A percentile compares a stretch with the other conserved stretches of the same genome.
Conservation (phyloP, 163 green algal species). For the Prototheca cutis region DNA sequence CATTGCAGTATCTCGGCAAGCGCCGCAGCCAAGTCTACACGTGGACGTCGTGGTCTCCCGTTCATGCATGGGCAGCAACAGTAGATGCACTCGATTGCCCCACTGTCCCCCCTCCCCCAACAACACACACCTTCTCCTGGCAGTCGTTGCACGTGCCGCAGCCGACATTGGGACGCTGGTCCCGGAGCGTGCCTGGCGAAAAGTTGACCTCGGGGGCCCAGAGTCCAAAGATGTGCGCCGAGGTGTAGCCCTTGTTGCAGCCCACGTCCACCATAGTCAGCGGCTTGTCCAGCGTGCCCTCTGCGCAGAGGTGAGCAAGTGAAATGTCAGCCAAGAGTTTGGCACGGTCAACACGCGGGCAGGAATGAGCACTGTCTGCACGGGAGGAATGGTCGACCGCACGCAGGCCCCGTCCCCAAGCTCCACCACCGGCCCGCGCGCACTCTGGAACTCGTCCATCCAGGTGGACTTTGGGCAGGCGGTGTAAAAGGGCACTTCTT, state of each 20-base stretch:
- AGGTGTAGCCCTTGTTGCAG: conserved; percentile 23
- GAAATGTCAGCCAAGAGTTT: too few species aligned
- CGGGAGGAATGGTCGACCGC: too few species aligned
- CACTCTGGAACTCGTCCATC: conserved; percentile 5
- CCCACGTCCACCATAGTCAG: conserved; percentile 19
- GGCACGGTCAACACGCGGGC: too few species aligned
- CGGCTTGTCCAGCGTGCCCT: too few species aligned
- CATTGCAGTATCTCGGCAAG: too few species aligned
- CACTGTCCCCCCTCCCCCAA: not conserved
- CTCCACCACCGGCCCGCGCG: not conserved
- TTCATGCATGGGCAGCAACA: too few species aligned
- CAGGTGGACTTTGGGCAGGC: conserved; percentile 4
- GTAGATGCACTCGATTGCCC: too few species aligned
- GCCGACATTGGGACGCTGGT: not conserved
- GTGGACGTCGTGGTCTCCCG: too few species aligned
- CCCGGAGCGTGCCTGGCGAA: conserved; percentile 1
- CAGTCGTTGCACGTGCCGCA: conserved; percentile 15
- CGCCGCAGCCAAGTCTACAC: too few species aligned
- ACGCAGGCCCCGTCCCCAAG: too few species aligned
- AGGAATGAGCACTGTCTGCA: too few species aligned
- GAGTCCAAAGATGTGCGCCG: conserved; percentile 7
- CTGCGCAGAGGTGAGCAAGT: too few species aligned
- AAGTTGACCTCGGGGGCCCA: conserved; percentile 17
- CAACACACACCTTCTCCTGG: not conserved
- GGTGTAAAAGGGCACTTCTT: conserved; percentile 16